A percentile compares a stretch with the other conserved stretches of the same genome.
Evolutionary conservation across 176 grass and related monocot species (phyloP).

Genomic region (Oryza longistaminata): DNA sequence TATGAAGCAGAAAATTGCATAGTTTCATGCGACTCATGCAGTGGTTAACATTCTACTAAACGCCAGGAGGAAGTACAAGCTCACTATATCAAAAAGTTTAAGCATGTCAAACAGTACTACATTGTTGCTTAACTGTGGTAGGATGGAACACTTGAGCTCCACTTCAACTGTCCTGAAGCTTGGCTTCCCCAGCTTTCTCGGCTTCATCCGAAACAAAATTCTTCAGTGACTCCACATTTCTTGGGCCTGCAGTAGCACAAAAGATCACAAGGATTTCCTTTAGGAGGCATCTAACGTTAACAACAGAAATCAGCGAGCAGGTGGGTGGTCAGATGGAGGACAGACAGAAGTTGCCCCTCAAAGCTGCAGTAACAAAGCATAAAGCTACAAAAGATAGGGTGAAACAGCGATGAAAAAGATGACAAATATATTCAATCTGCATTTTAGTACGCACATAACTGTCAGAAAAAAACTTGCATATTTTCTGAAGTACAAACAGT

Average conservation of each 20-base stretch:
- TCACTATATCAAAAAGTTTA: not conserved
- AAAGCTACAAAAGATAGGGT: not conserved
- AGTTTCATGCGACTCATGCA: not conserved
- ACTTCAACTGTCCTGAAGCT: constrained; percentile 39
- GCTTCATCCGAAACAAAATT: constrained; percentile 75
- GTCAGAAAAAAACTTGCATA: not conserved
- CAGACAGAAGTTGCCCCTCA: not conserved
- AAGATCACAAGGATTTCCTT: not conserved
- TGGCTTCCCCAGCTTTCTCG: constrained; percentile 59
- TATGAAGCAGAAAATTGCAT: not conserved
- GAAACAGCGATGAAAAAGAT: not conserved
- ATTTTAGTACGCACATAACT: not conserved
- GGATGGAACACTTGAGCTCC: not conserved
- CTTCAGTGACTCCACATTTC: constrained; percentile 80
- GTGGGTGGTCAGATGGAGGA: not conserved
- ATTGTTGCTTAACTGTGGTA: not conserved
- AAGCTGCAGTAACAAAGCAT: not conserved
- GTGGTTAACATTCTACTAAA: not conserved
- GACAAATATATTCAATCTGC: not conserved
- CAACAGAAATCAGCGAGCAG: not conserved
- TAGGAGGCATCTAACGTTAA: not conserved
- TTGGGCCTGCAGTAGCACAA: constrained; percentile 53
- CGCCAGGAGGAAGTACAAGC: not conserved
- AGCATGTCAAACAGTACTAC: not conserved
- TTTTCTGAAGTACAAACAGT: not conserved